A percentile compares a stretch with the other conserved stretches of the same genome.
These are phyloP conservation scores for Avena insularis DNA, from an alignment of 176 grass and related monocot genomes.

Conservation along the genomic window DNA sequence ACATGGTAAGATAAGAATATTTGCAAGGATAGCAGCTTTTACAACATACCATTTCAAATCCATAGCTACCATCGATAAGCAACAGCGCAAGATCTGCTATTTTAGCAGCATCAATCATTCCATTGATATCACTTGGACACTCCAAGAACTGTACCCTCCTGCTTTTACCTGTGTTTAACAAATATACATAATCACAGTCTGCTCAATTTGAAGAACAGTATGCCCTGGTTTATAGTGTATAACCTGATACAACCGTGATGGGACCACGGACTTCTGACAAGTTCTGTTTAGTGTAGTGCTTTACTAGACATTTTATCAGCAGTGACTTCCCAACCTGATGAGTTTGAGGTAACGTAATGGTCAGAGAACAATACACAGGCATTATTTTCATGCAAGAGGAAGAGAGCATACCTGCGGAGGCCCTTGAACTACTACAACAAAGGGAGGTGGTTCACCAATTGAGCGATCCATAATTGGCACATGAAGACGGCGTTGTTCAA, in stretches of 20 bases:
- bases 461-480: constrained; percentile 80
- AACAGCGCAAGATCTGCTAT: constrained; percentile 95
- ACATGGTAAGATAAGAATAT: constrained; percentile 39
- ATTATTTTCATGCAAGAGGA: constrained; percentile 25
- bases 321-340: constrained; percentile 91
- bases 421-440: constrained; percentile 97
- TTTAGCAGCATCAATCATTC: constrained; percentile 99
- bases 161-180: constrained; percentile 71
- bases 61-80: constrained; percentile 95
- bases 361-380: constrained; percentile 27
- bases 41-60: constrained; percentile 95
- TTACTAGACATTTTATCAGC: constrained; percentile 92
- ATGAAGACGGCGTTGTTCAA: constrained; percentile 88
- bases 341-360: constrained; percentile 34
- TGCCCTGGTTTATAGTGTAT: neutral
- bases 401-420: constrained; percentile 68
- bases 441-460: constrained; percentile 82
- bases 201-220: neutral
- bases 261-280: constrained; percentile 83
- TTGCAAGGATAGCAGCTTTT: constrained; percentile 22
- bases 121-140: constrained; percentile 95
- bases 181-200: constrained; percentile 41
- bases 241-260: constrained; percentile 96
- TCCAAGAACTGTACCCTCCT: constrained; percentile 95
- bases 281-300: constrained; percentile 96